A percentile compares a stretch with the other conserved stretches of the same genome.
These are phyloP conservation scores for Pelargonium australe DNA, from an alignment of 441 rosid species.

Conservation along the genomic window DNA sequence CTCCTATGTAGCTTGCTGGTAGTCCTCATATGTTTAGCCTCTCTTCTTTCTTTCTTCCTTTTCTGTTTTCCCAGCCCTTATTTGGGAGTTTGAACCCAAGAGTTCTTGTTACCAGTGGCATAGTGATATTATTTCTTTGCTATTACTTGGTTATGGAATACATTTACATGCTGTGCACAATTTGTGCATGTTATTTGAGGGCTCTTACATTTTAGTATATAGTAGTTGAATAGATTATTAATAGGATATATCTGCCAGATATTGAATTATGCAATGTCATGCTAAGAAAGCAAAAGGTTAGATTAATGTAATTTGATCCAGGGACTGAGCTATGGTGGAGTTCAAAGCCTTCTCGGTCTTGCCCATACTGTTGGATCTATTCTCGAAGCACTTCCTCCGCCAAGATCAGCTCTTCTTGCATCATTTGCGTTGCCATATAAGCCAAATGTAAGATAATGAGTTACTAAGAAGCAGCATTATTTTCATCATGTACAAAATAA, in stretches of 20 bases:
- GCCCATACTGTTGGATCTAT: constrained; percentile 58
- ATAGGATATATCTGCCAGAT: background rate
- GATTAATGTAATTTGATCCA: constrained; percentile 16
- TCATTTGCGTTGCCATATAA: constrained; percentile 58
- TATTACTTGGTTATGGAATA: too few relatives aligned
- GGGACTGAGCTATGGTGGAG: constrained; percentile 49
- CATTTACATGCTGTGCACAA: too few relatives aligned
- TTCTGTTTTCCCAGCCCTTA: too few relatives aligned
- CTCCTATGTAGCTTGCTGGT: too few relatives aligned
- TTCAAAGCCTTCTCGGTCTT: constrained; percentile 51
- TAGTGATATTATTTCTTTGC: too few relatives aligned
- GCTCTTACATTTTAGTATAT: too few relatives aligned
- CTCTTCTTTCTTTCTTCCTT: too few relatives aligned
- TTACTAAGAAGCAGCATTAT: constrained; percentile 9
- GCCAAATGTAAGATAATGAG: constrained; percentile 43
- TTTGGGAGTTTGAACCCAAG: too few relatives aligned
- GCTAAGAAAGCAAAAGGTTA: constrained; percentile 3
- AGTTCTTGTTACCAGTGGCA: too few relatives aligned
- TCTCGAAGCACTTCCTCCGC: constrained; percentile 53
- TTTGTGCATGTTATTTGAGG: too few relatives aligned
- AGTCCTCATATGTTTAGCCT: too few relatives aligned
- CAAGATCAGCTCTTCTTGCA: constrained; percentile 47
- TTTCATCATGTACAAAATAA: background rate
- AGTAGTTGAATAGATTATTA: too few relatives aligned
- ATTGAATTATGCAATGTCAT: background rate